Base-by-base conservation (phyloP, 768 basidiomycete species). In the Exidia glandulosa region DNA sequence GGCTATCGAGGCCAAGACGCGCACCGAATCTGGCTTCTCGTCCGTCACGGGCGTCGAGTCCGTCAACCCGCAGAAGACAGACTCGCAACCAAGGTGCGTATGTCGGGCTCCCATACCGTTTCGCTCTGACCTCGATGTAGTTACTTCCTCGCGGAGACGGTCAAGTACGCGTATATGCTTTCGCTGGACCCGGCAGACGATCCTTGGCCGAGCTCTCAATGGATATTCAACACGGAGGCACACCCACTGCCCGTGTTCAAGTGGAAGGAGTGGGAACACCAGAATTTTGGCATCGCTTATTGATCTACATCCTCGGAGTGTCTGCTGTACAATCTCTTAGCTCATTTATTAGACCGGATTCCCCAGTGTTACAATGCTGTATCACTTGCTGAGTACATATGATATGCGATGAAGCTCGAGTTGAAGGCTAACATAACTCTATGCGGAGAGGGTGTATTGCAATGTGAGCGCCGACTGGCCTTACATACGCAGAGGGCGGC, bases 71-170 rank as follows among this genome's bases (percentile, higher is more conserved):
- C 57, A 64, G 13, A 71, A 75, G 66, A 67, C 67, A 32, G 80
- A 90, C 64, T 74, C 75, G 25, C 88, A 89, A 86, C 88, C 88
- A n/a, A 89, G 87, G 87, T 86, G 41, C 79, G 67, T 27, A 12
- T n/a, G 34, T 62, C 30, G 31, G 25, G 25, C 67, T 76, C 36
- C 56, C 76, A 76, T 59, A 12, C 13, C n/a, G 23, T 57, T 16
- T 57, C 25, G 9, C 5, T 16, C 55, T 36, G 16, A 34, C n/a
- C 57, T 54, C 5, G 10, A 32, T 16, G 33, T 58, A 80, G 80
- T 61, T 82, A 76, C 69, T 81, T 82, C 68, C 65, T 82, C 57
- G 82, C 81, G 1, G 81, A 82, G 68, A 82, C 82, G 71, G 73
- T 88, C 59, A 88, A 88, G 72, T 89, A 90, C 68, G 75, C 88